Conservation (phyloP, 1,284 basidiomycete genomes). For the Austropuccinia psidii region DNA sequence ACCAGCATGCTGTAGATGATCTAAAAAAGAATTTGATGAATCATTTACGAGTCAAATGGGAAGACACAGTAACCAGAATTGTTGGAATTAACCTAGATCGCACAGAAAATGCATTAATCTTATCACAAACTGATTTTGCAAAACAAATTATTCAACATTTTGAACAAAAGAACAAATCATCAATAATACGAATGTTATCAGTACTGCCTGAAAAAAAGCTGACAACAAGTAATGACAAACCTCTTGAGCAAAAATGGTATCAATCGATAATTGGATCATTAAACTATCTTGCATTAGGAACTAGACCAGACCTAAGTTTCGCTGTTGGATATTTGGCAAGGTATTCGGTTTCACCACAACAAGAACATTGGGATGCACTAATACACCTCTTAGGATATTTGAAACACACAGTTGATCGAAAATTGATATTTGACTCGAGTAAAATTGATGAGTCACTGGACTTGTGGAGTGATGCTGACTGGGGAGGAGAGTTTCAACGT, state of each 20-base stretch:
- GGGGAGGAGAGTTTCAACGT: neutral
- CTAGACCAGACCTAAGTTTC: neutral
- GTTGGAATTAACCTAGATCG: constrained; percentile 2
- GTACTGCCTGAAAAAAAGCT: neutral
- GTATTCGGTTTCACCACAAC: neutral
- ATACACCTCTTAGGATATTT: neutral
- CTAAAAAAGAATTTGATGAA: neutral
- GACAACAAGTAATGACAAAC: neutral
- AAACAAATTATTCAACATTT: neutral
- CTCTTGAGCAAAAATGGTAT: neutral
- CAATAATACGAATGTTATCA: too few species aligned
- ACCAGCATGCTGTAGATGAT: neutral
- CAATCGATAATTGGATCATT: neutral
- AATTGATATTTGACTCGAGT: neutral
- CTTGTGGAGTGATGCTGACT: neutral
- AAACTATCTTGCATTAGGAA: neutral
- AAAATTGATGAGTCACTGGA: neutral
- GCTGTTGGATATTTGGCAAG: neutral
- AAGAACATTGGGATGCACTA: neutral
- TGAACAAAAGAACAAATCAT: neutral
- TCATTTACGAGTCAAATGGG: constrained; percentile 1
- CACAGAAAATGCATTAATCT: neutral
- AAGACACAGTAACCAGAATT: neutral
- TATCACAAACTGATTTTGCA: neutral
- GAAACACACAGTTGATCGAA: too few species aligned